phyloP scores from a whole-genome alignment of 1,139 yeast species.

The Lodderomyces parapsilosis region DNA sequence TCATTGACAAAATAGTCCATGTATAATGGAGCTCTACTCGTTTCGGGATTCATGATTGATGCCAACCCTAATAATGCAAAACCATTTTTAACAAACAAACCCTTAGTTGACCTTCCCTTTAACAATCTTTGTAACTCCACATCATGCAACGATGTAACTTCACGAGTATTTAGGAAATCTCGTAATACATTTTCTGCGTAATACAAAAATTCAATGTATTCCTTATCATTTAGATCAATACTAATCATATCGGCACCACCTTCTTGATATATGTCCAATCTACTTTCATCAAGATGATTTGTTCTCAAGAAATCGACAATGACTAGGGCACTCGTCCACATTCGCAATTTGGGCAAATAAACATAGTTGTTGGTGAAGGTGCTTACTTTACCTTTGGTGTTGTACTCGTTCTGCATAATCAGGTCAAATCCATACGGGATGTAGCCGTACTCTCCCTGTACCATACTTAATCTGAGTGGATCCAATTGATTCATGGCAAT shows the following conservation, averaged over 20 bases:
- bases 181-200: slow-evolving; percentile 20
- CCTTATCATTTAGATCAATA: slow-evolving; percentile 27
- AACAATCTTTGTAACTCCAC: slow-evolving; percentile 17
- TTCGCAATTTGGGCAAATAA: slow-evolving; percentile 22
- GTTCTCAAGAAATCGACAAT: slow-evolving; percentile 19
- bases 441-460: slow-evolving; percentile 36
- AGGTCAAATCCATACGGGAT: slow-evolving; percentile 30
- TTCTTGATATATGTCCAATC: slow-evolving; percentile 4
- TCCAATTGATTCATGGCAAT: slow-evolving; percentile 26
- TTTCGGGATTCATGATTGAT: neutral
- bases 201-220: slow-evolving; percentile 26
- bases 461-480: slow-evolving; percentile 29
- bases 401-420: slow-evolving; percentile 30
- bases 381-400: slow-evolving; percentile 19
- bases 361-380: slow-evolving; percentile 27
- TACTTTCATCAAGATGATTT: neutral
- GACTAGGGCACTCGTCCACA: slow-evolving; percentile 25
- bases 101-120: neutral
- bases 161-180: slow-evolving; percentile 30
- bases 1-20: neutral
- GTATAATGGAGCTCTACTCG: neutral
- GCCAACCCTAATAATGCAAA: neutral
- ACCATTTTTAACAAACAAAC: neutral
- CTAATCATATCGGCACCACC: slow-evolving; percentile 7
- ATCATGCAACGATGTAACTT: slow-evolving; percentile 31